A percentile compares a stretch with the other conserved stretches of the same genome.
phyloP scores from a whole-genome alignment of 495 filamentous ascomycete genomes.

The Penicillium flavigenum region DNA sequence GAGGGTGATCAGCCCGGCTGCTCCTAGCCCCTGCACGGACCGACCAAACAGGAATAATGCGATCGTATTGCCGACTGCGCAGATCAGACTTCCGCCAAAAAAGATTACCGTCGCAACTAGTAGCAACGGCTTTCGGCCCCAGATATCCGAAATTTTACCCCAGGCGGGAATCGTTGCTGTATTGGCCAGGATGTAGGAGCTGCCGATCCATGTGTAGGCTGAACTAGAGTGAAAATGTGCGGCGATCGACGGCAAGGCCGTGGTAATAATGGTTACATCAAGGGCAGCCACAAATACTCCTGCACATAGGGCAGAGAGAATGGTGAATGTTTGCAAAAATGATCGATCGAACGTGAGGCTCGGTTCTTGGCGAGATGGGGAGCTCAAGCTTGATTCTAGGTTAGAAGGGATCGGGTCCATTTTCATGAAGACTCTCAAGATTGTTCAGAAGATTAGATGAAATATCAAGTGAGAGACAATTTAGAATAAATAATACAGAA shows the following conservation, averaged over 20 bases:
- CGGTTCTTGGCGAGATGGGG: no score
- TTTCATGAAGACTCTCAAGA: neutral
- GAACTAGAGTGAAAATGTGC: slow-evolving; percentile 51
- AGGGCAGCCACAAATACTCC: slow-evolving; percentile 54
- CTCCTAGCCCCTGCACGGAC: slow-evolving; percentile 37
- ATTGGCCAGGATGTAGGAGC: slow-evolving; percentile 55
- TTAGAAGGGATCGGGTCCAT: neutral
- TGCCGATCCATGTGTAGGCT: slow-evolving; percentile 64
- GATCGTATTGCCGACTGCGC: slow-evolving; percentile 16
- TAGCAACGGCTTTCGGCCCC: slow-evolving; percentile 53
- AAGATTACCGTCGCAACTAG: slow-evolving; percentile 37
- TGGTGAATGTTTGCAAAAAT: neutral
- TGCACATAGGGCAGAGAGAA: slow-evolving; percentile 1
- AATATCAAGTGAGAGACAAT: neutral
- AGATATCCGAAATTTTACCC: slow-evolving; percentile 57
- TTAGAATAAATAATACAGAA: neutral
- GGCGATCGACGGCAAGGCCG: slow-evolving; percentile 55
- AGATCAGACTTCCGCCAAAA: slow-evolving; percentile 26
- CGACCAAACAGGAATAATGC: slow-evolving; percentile 31
- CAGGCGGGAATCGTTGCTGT: slow-evolving; percentile 49
- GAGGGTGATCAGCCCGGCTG: slow-evolving; percentile 31
- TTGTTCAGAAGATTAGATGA: neutral
- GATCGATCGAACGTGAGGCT: neutral
- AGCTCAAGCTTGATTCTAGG: neutral
- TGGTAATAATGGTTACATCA: slow-evolving; percentile 59